Evolutionary conservation across 495 filamentous ascomycete species (phyloP), one percentile per base, ranked within the genome.

Genomic region (Tuber calosporum): DNA sequence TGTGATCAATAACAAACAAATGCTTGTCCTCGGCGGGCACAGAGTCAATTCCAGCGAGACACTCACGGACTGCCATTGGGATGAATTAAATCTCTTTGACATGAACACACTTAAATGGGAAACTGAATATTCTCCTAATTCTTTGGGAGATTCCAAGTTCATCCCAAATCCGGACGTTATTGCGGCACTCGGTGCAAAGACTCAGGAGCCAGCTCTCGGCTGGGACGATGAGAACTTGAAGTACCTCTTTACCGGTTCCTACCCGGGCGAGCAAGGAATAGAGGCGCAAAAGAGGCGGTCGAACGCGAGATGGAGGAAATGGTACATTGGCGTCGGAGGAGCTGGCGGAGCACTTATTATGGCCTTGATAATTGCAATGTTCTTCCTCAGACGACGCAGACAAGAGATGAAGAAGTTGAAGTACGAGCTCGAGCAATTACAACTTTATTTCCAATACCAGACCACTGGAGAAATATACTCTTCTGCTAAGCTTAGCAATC

Each of bases 1-100:
- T 66, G 41, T 40, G 40, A 45, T 71, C 2, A 66, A 71, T 45
- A 71, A 66, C n/a, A 48, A 39, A 30, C 70, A 58, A 20, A 58
- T 71, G 7, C 42, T 71, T 8, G 70, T 71, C 40, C 39, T 69
- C 15, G 70, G 70, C 3, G 70, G 70, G 15, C 42, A 48, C 30
- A 38, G 38, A 15, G 70, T 71, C 70, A 66, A 71, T n/a, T 48
- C 70, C 6, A 71, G 42, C 40, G 43, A 71, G 53, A 42, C 68
- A 19, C 11, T 26, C 39, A 53, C 15, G n/a, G 30, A 48, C 36
- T 71, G 70, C 36, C 19, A 22, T 11, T 71, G 53, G 42, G 70
- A 71, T n/a, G 70, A 71, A 48, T n/a, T 71, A 37, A 48, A 66
- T 41, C 30, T 71, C 40, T 71, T 71, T 37, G 70, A 71, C 45